A percentile compares a stretch with the other conserved stretches of the same genome.
phyloP scores from a whole-genome alignment of 2,329 filamentous ascomycete genomes.

The Xylariaceae sp. region DNA sequence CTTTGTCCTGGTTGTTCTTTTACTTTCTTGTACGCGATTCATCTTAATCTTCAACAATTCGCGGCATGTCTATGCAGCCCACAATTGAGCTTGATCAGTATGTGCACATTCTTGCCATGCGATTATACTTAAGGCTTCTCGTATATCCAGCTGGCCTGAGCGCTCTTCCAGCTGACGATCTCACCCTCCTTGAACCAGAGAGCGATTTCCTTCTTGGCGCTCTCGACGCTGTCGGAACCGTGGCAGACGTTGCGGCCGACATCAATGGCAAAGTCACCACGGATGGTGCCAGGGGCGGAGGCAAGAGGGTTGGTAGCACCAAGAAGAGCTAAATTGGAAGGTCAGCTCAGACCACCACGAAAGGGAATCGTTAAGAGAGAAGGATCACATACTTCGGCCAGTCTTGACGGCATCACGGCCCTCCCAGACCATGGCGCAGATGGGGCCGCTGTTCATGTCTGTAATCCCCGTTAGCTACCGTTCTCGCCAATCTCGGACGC shows the following conservation, averaged over 20 bases:
- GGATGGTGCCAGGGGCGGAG: conserved; percentile 95
- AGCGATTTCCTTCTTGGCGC: conserved; percentile 98
- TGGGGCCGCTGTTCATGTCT: conserved; percentile 97
- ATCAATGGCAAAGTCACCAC: conserved; percentile 80
- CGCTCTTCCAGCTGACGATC: conserved; percentile 76
- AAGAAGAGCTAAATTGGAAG: conserved; percentile 62
- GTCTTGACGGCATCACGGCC: conserved; percentile 99
- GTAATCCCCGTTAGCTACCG: conserved; percentile 18
- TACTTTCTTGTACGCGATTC: conserved; percentile 18
- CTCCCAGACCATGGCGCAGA: conserved; percentile 99
- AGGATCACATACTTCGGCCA: conserved; percentile 66
- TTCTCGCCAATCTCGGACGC: too few relatives aligned
- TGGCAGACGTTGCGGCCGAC: conserved; percentile 99
- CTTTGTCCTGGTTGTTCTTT: conserved; percentile 1
- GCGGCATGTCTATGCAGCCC: not conserved
- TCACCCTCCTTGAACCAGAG: conserved; percentile 96
- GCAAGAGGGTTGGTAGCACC: conserved; percentile 98
- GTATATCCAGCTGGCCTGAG: conserved; percentile 92
- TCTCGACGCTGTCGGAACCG: conserved; percentile 98
- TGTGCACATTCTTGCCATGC: not conserved
- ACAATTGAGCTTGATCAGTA: conserved; percentile 1
- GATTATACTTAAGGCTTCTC: conserved; percentile 63
- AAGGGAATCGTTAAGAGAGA: not conserved
- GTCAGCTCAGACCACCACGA: conserved; percentile 12
- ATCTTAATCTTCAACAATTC: conserved; percentile 1